Conservation (phyloP, 2,329 filamentous ascomycete genomes). For the Xylariaceae sp. region DNA sequence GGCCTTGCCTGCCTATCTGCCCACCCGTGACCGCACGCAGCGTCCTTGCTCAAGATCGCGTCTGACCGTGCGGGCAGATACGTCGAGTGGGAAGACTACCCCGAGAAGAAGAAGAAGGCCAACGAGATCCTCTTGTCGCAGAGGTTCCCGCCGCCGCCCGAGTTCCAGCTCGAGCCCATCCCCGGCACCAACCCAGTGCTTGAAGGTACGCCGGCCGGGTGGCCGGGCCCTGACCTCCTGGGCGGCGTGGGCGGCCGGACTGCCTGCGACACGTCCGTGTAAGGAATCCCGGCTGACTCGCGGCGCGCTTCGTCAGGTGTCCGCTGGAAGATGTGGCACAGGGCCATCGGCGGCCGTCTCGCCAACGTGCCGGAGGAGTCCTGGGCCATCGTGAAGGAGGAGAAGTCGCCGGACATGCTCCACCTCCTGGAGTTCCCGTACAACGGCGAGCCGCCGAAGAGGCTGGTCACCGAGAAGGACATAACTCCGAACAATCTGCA, state of each 20-base stretch:
- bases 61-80: too few relatives aligned
- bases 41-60: too few relatives aligned
- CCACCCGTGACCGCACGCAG: too few relatives aligned
- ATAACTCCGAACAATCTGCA: conserved; percentile 53
- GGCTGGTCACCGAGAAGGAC: conserved; percentile 43
- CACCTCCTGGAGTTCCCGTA: conserved; percentile 57
- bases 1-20: too few relatives aligned
- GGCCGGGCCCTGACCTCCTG: background rate
- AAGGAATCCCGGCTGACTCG: too few relatives aligned
- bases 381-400: conserved; percentile 46
- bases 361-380: conserved; percentile 46
- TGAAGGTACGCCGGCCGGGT: conserved; percentile 30
- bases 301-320: conserved; percentile 7
- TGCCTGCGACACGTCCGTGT: too few relatives aligned
- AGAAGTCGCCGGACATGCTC: conserved; percentile 54
- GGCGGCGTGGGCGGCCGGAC: too few relatives aligned
- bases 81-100: conserved; percentile 63
- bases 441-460: conserved; percentile 55
- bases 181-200: conserved; percentile 52
- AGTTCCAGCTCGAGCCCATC: conserved; percentile 49
- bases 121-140: conserved; percentile 46
- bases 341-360: conserved; percentile 41
- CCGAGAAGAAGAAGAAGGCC: conserved; percentile 56
- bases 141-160: conserved; percentile 42
- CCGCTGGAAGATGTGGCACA: conserved; percentile 52